A percentile compares a stretch with the other conserved stretches of the same genome.
Evolutionary conservation across 768 basidiomycete genomes (phyloP).

Genomic region (Leucosporidium yakuticum): DNA sequence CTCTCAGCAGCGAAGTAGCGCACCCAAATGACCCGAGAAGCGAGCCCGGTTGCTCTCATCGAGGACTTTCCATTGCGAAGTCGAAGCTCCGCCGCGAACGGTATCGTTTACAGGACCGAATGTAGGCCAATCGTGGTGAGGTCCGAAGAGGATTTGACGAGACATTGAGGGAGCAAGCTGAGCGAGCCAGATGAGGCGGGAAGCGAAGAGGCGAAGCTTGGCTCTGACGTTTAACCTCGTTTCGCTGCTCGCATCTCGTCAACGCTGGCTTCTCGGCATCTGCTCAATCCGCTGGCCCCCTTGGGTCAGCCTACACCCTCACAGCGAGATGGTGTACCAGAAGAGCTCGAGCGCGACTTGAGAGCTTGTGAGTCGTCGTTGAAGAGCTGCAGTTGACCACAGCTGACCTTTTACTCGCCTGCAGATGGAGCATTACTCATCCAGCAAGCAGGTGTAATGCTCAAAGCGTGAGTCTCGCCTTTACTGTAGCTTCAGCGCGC

Average conservation of each 20-base stretch:
- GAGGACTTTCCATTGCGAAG: neutral
- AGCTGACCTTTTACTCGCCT: neutral
- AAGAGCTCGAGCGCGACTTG: slow-evolving; percentile 77
- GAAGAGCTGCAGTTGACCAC: too few relatives aligned
- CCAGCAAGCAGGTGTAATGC: slow-evolving; percentile 83
- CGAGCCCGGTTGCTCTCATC: neutral
- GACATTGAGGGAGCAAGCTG: too few relatives aligned
- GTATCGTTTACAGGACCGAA: slow-evolving; percentile 26
- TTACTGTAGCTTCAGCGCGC: neutral
- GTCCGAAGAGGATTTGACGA: neutral
- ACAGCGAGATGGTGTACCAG: slow-evolving; percentile 69
- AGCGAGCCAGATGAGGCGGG: too few relatives aligned
- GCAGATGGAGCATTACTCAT: slow-evolving; percentile 81
- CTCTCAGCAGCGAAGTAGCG: neutral
- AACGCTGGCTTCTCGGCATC: slow-evolving; percentile 36
- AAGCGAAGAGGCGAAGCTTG: too few relatives aligned
- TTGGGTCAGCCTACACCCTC: slow-evolving; percentile 75
- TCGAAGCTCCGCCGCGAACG: slow-evolving; percentile 15
- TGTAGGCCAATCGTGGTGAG: neutral
- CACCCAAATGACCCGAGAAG: neutral
- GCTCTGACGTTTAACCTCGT: too few relatives aligned
- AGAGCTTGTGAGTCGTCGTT: slow-evolving; percentile 51
- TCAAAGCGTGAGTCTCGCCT: slow-evolving; percentile 65
- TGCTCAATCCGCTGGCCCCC: slow-evolving; percentile 76
- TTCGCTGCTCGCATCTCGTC: too few relatives aligned